A percentile compares a stretch with the other conserved stretches of the same genome.
Conservation (phyloP, 208 protist species). For the Leptomonas pyrrhocoris region DNA sequence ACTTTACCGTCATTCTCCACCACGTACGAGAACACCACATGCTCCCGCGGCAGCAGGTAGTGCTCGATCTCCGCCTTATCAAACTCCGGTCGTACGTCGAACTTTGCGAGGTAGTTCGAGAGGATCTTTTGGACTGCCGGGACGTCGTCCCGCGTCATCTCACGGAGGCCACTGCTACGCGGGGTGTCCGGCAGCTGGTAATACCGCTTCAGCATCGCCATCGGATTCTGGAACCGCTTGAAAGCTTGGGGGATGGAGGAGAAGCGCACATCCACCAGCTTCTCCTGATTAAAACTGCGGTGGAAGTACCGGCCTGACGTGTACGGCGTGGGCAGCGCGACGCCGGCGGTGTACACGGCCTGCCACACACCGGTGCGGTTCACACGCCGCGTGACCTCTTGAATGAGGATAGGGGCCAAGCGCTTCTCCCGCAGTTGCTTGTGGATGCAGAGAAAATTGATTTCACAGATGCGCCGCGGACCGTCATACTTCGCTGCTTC, state of each 20-base stretch:
- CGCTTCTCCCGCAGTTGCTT: conserved; percentile 97
- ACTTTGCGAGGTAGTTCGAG: conserved; percentile 72
- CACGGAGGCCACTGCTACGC: conserved; percentile 63
- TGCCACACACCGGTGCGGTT: conserved; percentile 95
- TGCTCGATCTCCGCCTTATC: conserved; percentile 95
- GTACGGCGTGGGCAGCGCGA: conserved; percentile 96
- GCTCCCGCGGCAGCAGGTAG: conserved; percentile 94
- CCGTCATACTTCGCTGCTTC: conserved; percentile 34
- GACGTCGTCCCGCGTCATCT: conserved; percentile 85
- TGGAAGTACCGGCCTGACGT: conserved; percentile 95
- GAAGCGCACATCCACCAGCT: conserved; percentile 94
- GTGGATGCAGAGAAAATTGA: conserved; percentile 99
- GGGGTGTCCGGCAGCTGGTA: conserved; percentile 69
- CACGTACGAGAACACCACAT: conserved; percentile 97
- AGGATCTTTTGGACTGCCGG: conserved; percentile 79
- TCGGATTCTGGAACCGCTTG: conserved; percentile 83
- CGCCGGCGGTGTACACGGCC: conserved; percentile 98
- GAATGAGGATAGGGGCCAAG: conserved; percentile 98
- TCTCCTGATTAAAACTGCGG: conserved; percentile 97
- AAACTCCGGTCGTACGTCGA: conserved; percentile 90
- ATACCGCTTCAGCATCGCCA: conserved; percentile 77
- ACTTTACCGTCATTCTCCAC: conserved; percentile 83
- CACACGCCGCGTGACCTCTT: conserved; percentile 98
- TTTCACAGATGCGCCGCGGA: conserved; percentile 95
- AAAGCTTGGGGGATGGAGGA: conserved; percentile 58